Evolutionary conservation across 1,284 basidiomycete genomes (phyloP), one percentile per base, ranked within the genome.

Genomic region (Neonothopanus nambi): DNA sequence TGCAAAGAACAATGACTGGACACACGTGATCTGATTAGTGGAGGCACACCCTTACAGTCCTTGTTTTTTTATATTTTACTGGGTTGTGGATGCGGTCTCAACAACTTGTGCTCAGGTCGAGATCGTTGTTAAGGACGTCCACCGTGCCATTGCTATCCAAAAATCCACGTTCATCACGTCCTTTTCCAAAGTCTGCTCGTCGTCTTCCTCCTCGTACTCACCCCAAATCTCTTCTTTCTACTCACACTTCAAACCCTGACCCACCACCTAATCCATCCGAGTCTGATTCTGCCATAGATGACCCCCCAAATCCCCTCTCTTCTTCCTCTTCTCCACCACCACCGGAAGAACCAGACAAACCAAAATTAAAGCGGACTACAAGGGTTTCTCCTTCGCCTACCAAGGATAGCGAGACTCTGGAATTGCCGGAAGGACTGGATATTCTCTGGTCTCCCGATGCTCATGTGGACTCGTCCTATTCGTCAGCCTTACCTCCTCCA

Each of bases 371-470:
- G 33, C 66, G 75, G 28, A 18, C 28, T 18, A 11, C 33, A 52
- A 67, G 72, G 28, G 67, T 74, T 51, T 36, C 64, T 2, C 57
- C 67, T 35, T 33, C 66, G 18, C 42, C 65, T 18, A 21, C 65
- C 38, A 75, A 67, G 63, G 77, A 79, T 36, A 43, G 66, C 2
- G 73, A 78, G 40, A 57, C 66, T 37, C 63, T 77, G 13, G 70
- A 77, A 38, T 70, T 88, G 1, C 86, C 86, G 0, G 61, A 72
- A 18, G 80, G 70, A 23, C 68, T 85, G 51, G 72, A 84, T 59
- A 79, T 90, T 51, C 72, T 91, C n/a, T 91, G 85, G 84, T 64
- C 75, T 3, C 79, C 84, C 1, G 76, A 77, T 40, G 67, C 67
- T 11, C 52, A 59, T 1, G 47, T 59, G 15, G 63, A 63, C 30